Evolutionary conservation across 179 eudicot genomes (phyloP).

Genomic region (Carnegiea gigantea): DNA sequence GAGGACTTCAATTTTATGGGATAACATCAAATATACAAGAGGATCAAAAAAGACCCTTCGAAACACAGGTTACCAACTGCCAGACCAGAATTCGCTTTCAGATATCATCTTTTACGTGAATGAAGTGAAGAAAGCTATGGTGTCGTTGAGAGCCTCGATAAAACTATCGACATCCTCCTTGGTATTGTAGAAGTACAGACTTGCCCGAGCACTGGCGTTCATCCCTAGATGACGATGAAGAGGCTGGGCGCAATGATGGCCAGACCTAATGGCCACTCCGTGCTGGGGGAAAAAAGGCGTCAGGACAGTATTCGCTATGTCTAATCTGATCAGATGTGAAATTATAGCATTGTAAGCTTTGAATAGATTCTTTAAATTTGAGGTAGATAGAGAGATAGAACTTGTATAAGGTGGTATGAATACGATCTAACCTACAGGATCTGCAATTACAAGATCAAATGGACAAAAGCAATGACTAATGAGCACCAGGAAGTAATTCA

Average conservation of each 20-base stretch:
- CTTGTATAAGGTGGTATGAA: not conserved
- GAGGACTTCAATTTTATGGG: not conserved
- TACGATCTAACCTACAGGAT: not conserved
- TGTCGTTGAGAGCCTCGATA: slow-evolving; percentile 66
- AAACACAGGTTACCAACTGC: not conserved
- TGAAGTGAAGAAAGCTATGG: slow-evolving; percentile 65
- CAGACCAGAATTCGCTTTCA: not conserved
- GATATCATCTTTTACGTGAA: slow-evolving; percentile 42
- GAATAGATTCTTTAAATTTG: not conserved
- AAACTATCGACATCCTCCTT: slow-evolving; percentile 80
- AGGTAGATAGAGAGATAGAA: not conserved
- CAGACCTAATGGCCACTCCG: slow-evolving; percentile 95
- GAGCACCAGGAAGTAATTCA: not conserved
- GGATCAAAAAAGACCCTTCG: not conserved
- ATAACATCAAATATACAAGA: slow-evolving; percentile 7
- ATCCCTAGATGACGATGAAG: slow-evolving; percentile 78
- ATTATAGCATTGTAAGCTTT: not conserved
- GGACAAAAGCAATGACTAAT: not conserved
- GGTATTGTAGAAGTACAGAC: slow-evolving; percentile 93
- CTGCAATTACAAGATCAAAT: not conserved
- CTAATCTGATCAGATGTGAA: not conserved
- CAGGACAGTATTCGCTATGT: not conserved
- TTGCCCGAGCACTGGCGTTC: slow-evolving; percentile 92
- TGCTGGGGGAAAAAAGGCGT: slow-evolving; percentile 47
- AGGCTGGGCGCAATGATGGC: slow-evolving; percentile 99